phyloP scores from a whole-genome alignment of 441 rosid genomes.

The Macaranga tanarius region DNA sequence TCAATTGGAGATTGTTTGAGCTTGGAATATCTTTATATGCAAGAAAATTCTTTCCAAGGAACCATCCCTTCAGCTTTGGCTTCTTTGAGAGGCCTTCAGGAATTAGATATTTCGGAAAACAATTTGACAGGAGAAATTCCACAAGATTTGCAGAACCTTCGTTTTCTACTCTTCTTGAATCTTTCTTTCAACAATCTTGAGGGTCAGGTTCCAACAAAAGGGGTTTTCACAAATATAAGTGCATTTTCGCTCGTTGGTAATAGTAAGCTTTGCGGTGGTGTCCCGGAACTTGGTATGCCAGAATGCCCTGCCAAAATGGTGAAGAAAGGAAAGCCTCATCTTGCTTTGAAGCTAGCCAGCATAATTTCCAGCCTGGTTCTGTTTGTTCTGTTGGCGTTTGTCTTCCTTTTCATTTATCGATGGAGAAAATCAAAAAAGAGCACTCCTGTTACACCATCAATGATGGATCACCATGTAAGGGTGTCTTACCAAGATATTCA shows the following conservation, averaged over 20 bases:
- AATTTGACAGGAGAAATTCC: conserved; percentile 27
- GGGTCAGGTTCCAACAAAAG: conserved; percentile 12
- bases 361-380: background rate
- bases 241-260: conserved; percentile 20
- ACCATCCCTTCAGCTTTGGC: conserved; percentile 26
- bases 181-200: conserved; percentile 19
- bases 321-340: background rate
- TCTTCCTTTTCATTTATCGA: background rate
- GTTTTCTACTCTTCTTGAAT: conserved; percentile 6
- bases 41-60: conserved; percentile 26
- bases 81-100: conserved; percentile 17
- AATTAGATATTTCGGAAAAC: conserved; percentile 26
- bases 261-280: conserved; percentile 28
- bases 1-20: conserved; percentile 17
- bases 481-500: conserved; percentile 4
- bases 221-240: conserved; percentile 11
- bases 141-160: background rate
- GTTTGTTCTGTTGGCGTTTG: background rate
- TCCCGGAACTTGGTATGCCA: conserved; percentile 3
- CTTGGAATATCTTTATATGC: background rate
- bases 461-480: background rate
- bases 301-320: background rate
- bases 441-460: background rate
- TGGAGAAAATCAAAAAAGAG: background rate
- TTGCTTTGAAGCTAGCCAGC: background rate